phyloP scores from a whole-genome alignment of 169 alveolate genomes.

The Plasmodium knowlesi region DNA sequence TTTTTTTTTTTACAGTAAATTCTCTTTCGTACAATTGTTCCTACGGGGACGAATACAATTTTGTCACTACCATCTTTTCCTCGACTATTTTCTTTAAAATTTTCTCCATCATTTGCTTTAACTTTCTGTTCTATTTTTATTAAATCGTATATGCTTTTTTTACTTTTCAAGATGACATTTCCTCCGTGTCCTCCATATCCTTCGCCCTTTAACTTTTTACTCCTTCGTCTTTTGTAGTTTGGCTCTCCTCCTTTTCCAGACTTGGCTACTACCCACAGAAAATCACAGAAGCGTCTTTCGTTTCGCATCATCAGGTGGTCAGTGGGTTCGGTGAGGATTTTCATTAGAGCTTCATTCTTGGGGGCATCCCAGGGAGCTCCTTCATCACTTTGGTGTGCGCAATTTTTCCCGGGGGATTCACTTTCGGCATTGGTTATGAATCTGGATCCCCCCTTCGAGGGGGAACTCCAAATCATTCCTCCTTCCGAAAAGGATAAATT shows the following conservation, averaged over 20 bases:
- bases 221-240: constrained; percentile 76
- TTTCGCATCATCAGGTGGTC: constrained; percentile 77
- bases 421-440: not conserved
- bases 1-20: constrained; percentile 72
- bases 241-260: constrained; percentile 87
- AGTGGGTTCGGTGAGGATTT: constrained; percentile 29
- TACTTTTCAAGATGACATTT: constrained; percentile 78
- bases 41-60: constrained; percentile 82
- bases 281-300: constrained; percentile 84
- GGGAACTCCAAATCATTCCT: not conserved
- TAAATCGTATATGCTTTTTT: constrained; percentile 80
- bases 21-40: constrained; percentile 84
- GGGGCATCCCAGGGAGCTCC: not conserved
- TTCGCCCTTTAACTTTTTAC: constrained; percentile 81
- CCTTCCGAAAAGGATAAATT: not conserved
- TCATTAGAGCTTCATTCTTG: constrained; percentile 52
- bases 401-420: not conserved
- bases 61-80: constrained; percentile 81
- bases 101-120: constrained; percentile 83
- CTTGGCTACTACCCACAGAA: constrained; percentile 77
- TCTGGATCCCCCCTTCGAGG: not conserved
- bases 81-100: constrained; percentile 83
- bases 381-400: not conserved
- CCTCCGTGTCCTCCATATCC: constrained; percentile 90
- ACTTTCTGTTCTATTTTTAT: constrained; percentile 81